Evolutionary conservation across 257 asterid species (phyloP).

Genomic region (Cruciata laevipes): DNA sequence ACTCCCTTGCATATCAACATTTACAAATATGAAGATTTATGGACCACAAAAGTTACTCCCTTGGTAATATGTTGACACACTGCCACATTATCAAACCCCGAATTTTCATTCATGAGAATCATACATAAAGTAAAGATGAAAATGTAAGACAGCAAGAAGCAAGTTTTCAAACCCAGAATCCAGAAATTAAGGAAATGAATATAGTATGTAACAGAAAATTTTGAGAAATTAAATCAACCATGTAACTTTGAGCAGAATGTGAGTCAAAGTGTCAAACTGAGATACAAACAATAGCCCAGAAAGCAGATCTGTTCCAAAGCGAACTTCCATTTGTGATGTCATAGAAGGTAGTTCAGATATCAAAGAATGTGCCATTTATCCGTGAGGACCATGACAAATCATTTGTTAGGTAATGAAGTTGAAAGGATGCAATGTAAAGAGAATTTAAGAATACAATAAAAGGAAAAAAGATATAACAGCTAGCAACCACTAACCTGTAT

Average conservation of each 20-base stretch:
- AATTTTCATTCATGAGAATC: not conserved
- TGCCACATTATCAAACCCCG: not conserved
- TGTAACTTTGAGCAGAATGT: not conserved
- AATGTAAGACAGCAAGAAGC: not conserved
- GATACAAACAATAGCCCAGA: not conserved
- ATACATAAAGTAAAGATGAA: not conserved
- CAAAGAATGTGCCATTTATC: not conserved
- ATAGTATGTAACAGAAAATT: not conserved
- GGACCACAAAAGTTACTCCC: not conserved
- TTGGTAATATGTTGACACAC: not conserved
- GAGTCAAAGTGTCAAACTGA: constrained; percentile 1
- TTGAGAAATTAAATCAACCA: not conserved
- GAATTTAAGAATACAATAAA: not conserved
- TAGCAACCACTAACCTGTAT: constrained; percentile 27
- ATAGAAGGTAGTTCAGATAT: not conserved
- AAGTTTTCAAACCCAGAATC: too few species aligned
- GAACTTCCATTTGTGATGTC: not conserved
- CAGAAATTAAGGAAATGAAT: not conserved
- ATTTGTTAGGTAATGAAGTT: not conserved
- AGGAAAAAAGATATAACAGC: not conserved
- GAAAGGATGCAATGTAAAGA: not conserved
- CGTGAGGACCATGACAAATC: not conserved
- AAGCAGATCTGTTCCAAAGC: not conserved
- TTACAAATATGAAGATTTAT: not conserved
- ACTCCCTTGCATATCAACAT: not conserved